Evolutionary conservation across 768 basidiomycete genomes (phyloP).

Genomic region (Tephrocybe sp.): DNA sequence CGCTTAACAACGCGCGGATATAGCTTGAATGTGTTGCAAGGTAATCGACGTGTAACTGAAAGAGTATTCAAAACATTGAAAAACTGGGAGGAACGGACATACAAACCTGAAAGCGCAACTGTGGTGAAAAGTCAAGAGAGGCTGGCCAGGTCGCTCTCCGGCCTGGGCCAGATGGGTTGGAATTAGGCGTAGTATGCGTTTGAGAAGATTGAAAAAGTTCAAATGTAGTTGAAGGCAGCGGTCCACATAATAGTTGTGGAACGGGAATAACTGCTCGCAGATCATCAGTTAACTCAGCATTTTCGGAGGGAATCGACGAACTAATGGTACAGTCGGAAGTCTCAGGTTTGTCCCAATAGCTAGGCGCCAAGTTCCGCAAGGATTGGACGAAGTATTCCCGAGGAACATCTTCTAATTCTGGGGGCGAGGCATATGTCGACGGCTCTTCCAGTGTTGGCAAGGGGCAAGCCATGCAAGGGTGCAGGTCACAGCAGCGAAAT

Average conservation of each 20-base stretch:
- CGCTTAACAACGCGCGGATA: slow-evolving; percentile 68
- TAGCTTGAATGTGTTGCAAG: slow-evolving; percentile 80
- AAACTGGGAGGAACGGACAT: not conserved
- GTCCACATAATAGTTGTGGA: slow-evolving; percentile 36
- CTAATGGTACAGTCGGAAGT: slow-evolving; percentile 80
- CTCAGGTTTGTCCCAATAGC: slow-evolving; percentile 74
- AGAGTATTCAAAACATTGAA: slow-evolving; percentile 8
- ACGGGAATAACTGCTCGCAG: slow-evolving; percentile 45
- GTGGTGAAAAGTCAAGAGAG: slow-evolving; percentile 46
- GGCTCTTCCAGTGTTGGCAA: not conserved
- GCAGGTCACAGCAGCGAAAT: slow-evolving; percentile 40
- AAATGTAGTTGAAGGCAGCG: slow-evolving; percentile 26
- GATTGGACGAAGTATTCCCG: slow-evolving; percentile 71
- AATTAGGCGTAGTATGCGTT: slow-evolving; percentile 28
- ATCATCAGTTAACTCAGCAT: slow-evolving; percentile 4
- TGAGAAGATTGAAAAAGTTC: slow-evolving; percentile 25
- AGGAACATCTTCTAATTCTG: slow-evolving; percentile 55
- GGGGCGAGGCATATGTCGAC: slow-evolving; percentile 17
- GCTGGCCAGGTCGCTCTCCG: slow-evolving; percentile 52
- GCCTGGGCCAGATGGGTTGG: slow-evolving; percentile 39
- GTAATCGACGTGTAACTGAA: slow-evolving; percentile 76
- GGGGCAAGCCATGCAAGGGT: slow-evolving; percentile 27
- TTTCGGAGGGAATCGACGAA: slow-evolving; percentile 27
- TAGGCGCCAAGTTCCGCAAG: slow-evolving; percentile 60
- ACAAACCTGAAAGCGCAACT: slow-evolving; percentile 62